phyloP scores from a whole-genome alignment of 805 yeast species.

The Wickerhamiella hasegawae region DNA sequence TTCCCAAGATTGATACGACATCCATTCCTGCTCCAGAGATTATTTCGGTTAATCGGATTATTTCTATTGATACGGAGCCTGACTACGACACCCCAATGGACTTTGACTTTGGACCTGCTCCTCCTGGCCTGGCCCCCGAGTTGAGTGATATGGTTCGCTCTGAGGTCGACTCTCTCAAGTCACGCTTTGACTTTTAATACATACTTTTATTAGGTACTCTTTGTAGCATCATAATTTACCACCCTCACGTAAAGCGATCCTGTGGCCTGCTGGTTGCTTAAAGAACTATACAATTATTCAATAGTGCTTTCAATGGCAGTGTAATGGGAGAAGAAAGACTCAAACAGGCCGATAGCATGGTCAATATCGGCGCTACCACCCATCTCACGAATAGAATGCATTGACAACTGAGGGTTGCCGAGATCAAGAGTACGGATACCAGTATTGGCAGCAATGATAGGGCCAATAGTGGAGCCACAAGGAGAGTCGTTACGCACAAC shows the following conservation, averaged over 20 bases:
- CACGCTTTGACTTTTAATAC: not conserved
- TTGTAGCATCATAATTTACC: not conserved
- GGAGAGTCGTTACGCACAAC: constrained; percentile 89
- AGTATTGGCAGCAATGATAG: constrained; percentile 70
- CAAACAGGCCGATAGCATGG: constrained; percentile 43
- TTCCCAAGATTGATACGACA: not conserved
- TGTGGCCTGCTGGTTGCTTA: not conserved
- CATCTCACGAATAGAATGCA: constrained; percentile 91
- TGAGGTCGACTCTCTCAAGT: not conserved
- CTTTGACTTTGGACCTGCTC: not conserved
- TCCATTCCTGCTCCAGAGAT: not conserved
- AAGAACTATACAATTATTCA: not conserved
- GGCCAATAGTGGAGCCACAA: constrained; percentile 95
- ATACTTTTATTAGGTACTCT: not conserved
- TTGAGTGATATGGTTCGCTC: not conserved
- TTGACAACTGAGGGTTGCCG: constrained; percentile 82
- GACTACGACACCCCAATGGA: not conserved
- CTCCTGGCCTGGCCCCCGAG: not conserved
- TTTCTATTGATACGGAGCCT: not conserved
- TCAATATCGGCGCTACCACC: constrained; percentile 67
- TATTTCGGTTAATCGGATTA: not conserved
- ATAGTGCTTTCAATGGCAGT: constrained; percentile 4
- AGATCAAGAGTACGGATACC: constrained; percentile 80
- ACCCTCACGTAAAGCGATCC: not conserved
- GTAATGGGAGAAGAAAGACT: constrained; percentile 33